phyloP scores from a whole-genome alignment of 2,329 filamentous ascomycete species.

The Nannizzia gypsea region DNA sequence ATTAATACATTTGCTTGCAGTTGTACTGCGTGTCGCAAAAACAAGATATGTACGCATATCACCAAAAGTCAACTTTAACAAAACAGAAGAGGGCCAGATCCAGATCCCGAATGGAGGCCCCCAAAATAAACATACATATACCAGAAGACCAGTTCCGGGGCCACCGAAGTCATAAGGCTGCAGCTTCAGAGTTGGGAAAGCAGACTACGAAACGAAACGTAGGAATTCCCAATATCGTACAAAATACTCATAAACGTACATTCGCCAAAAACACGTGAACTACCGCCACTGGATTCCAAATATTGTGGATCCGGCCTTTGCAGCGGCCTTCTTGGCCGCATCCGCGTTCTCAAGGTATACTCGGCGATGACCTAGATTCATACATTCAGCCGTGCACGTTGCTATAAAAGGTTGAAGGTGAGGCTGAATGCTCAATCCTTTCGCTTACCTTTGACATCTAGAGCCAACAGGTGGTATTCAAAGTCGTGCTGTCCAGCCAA shows the following conservation, averaged over 20 bases:
- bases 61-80: neutral
- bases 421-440: neutral
- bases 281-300: slow-evolving; percentile 39
- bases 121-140: neutral
- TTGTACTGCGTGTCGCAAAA: neutral
- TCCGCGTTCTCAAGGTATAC: slow-evolving; percentile 36
- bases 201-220: no score
- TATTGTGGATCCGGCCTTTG: slow-evolving; percentile 37
- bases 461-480: slow-evolving; percentile 65
- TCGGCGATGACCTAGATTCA: slow-evolving; percentile 31
- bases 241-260: no score
- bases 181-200: neutral
- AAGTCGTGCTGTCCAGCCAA: slow-evolving; percentile 53
- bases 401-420: neutral
- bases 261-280: neutral
- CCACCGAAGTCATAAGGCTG: neutral
- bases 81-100: neutral
- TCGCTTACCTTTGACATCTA: slow-evolving; percentile 58
- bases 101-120: neutral
- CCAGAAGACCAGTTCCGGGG: neutral
- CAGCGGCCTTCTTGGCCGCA: slow-evolving; percentile 26
- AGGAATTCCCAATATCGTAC: no score
- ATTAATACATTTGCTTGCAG: neutral
- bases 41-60: neutral
- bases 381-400: neutral